Evolutionary conservation across 257 asterid species (phyloP).

Genomic region (Nicotiana obtusifolia): DNA sequence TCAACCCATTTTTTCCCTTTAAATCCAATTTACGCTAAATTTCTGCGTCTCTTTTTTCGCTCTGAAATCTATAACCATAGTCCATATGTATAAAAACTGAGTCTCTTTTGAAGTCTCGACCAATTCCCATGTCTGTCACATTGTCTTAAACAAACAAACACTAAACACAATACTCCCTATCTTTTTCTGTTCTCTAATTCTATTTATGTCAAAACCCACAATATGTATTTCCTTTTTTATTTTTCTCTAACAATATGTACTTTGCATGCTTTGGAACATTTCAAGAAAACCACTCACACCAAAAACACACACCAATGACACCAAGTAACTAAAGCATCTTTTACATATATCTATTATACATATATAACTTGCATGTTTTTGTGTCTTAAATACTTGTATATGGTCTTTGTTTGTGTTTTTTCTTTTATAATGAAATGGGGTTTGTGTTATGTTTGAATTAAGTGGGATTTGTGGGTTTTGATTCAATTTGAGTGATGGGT

Average conservation of each 20-base stretch:
- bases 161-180: not conserved
- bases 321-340: constrained; percentile 10
- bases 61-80: constrained; percentile 9
- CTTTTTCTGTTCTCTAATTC: not conserved
- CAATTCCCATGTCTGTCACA: constrained; percentile 20
- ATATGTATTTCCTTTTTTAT: not conserved
- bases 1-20: not conserved
- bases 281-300: not conserved
- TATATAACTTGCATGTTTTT: constrained; percentile 21
- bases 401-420: not conserved
- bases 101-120: constrained; percentile 8
- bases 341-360: not conserved
- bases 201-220: constrained; percentile 16
- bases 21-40: constrained; percentile 6
- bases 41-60: not conserved
- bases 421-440: constrained; percentile 11
- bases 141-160: constrained; percentile 15
- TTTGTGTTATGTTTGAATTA: constrained; percentile 23
- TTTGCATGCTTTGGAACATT: constrained; percentile 21
- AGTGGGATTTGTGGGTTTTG: constrained; percentile 21
- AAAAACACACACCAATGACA: constrained; percentile 12
- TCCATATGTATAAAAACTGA: not conserved
- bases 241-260: not conserved
- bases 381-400: not conserved
- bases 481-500: constrained; percentile 36